Evolutionary conservation across 2,329 filamentous ascomycete genomes (phyloP).

Genomic region (Diaporthe longicolla): DNA sequence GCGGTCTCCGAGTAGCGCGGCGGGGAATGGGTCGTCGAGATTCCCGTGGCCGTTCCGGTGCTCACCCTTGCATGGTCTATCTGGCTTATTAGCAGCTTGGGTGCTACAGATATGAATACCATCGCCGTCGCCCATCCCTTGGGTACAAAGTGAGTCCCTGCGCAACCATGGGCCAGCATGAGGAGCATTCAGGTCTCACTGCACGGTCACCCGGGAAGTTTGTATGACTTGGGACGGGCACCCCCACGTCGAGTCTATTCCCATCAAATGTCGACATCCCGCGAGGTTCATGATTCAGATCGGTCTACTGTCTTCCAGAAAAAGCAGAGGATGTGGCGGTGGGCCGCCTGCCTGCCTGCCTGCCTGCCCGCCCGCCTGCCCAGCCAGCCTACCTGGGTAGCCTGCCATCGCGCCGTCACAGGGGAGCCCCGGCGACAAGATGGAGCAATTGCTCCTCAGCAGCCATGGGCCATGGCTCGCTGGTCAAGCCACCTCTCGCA

Average conservation of each 20-base stretch:
- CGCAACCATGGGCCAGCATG: not conserved
- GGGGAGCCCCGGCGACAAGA: not conserved
- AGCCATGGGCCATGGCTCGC: not conserved
- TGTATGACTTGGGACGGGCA: not conserved
- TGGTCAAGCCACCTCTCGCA: slow-evolving; percentile 13
- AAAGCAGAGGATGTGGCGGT: not conserved
- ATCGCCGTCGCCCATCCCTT: not conserved
- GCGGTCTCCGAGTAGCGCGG: slow-evolving; percentile 22
- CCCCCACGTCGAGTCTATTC: slow-evolving; percentile 8
- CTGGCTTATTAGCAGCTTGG: too few species aligned
- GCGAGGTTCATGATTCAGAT: not conserved
- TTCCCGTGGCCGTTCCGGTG: slow-evolving; percentile 14
- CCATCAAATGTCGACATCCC: not conserved
- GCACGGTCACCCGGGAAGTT: not conserved
- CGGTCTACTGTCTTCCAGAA: not conserved
- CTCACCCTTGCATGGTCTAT: slow-evolving; percentile 7
- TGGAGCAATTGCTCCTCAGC: slow-evolving; percentile 33
- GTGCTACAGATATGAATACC: not conserved
- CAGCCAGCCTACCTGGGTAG: not conserved
- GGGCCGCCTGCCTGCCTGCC: not conserved
- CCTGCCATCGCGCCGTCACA: not conserved
- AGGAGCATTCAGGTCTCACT: not conserved
- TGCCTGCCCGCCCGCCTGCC: too few species aligned
- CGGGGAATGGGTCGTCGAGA: slow-evolving; percentile 14
- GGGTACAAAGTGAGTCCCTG: not conserved